Evolutionary conservation across 176 grass and related monocot species (phyloP), one percentile per base, ranked within the genome.

Genomic region (Oryza rufipogon): DNA sequence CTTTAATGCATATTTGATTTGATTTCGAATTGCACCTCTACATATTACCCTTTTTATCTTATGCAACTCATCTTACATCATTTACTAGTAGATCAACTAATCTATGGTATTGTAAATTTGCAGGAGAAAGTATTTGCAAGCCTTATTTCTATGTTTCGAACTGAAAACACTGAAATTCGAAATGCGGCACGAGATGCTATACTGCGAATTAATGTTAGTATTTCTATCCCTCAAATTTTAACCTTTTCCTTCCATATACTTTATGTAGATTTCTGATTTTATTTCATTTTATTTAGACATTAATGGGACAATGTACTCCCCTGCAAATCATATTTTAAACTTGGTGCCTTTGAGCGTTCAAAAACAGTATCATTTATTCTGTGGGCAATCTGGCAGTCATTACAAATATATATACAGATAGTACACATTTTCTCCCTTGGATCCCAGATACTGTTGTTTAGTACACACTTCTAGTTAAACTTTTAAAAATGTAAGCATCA

Each of bases 131-230:
- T 95, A 80, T 85, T 95, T 75, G 82, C 83, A 6, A 33, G 44
- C 65, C 85, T 98, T 83, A 85, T 95, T 85, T 88, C 85, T 61
- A 74, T 98, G 73, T 88, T 93, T 71, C 75, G 89, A 78, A 88
- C 75, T 73, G 93, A 92, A 74, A 98, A 91, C 78, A 64, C 70
- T 2, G 80, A 89, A 71, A 84, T 98, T 66, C 89, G 96, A 89
- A 92, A 95, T 91, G 93, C 85, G 9, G 82, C 92, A 76, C 88
- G 87, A 80, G 93, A 93, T 82, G 81, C 85, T 80, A 36, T 98
- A 47, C 85, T 95, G 48, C 63, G 73, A 74, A 75, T 93, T 71
- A 90, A 95, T 95, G 96, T 98, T 75, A 71, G 82, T 88, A 30
- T 87, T 48, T 28, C 11, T 73, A 66, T 81, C 73, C 71, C 75